A percentile compares a stretch with the other conserved stretches of the same genome.
phyloP scores from a whole-genome alignment of 345 rosid genomes.

The Moringa oleifera region DNA sequence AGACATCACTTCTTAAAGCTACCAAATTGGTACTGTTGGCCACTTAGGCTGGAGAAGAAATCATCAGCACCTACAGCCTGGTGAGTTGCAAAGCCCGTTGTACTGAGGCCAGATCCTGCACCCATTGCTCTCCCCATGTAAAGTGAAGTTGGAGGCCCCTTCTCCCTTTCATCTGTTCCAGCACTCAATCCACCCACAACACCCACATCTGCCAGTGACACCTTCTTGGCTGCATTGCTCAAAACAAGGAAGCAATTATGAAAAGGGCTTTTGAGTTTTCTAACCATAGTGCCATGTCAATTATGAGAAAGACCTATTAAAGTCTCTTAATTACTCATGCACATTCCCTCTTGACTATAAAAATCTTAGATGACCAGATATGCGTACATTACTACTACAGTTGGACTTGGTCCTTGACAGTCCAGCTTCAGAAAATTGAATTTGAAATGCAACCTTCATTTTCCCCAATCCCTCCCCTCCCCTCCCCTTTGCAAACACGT shows the following conservation, averaged over 20 bases:
- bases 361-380: no score
- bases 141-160: constrained; percentile 52
- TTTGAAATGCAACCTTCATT: no score
- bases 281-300: no score
- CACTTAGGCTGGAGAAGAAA: constrained; percentile 59
- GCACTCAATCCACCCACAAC: constrained; percentile 65
- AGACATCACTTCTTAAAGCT: constrained; percentile 46
- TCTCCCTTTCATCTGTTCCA: constrained; percentile 52
- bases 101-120: constrained; percentile 68
- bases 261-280: neutral
- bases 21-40: constrained; percentile 61
- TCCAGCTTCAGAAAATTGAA: no score
- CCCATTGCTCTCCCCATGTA: constrained; percentile 96
- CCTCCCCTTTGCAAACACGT: no score
- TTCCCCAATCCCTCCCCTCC: no score
- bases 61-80: constrained; percentile 42
- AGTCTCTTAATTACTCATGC: no score
- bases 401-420: no score
- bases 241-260: constrained; percentile 5
- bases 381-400: no score
- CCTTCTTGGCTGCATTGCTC: constrained; percentile 80
- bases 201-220: constrained; percentile 80
- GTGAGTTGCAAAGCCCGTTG: constrained; percentile 43
- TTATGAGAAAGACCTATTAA: no score
- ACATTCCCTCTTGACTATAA: no score